Evolutionary conservation across 345 rosid genomes (phyloP).

Genomic region (Linum trigynum): DNA sequence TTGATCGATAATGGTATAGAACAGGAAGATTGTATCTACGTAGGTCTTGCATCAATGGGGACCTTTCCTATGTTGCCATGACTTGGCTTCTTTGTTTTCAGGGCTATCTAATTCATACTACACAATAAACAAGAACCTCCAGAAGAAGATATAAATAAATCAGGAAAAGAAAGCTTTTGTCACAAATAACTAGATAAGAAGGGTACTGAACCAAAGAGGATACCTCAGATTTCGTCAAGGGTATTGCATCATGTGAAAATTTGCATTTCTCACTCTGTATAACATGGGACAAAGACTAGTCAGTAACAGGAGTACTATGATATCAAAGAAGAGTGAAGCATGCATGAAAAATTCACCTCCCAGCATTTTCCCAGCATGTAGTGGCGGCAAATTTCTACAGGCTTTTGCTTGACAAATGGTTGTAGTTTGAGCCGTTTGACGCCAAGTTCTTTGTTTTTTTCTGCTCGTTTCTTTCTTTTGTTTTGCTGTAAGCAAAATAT

Average conservation of each 20-base stretch:
- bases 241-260: constrained; percentile 71
- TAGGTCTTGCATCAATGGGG: background rate
- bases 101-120: background rate
- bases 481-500: constrained; percentile 36
- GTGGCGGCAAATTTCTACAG: constrained; percentile 57
- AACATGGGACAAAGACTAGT: constrained; percentile 8
- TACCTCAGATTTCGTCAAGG: constrained; percentile 78
- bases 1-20: background rate
- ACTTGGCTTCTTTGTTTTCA: background rate
- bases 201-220: constrained; percentile 4
- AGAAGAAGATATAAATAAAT: background rate
- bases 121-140: background rate
- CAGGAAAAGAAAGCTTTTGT: background rate
- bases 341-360: constrained; percentile 35
- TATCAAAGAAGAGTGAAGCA: background rate
- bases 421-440: constrained; percentile 70
- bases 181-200: constrained; percentile 1
- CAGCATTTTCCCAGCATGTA: constrained; percentile 69
- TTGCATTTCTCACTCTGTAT: constrained; percentile 76
- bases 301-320: background rate
- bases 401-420: constrained; percentile 47
- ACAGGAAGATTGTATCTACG: background rate
- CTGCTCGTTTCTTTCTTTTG: constrained; percentile 62
- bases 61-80: background rate
- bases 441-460: constrained; percentile 63